phyloP scores from a whole-genome alignment of 148 eudicot genomes.

The Mesembryanthemum crystallinum region DNA sequence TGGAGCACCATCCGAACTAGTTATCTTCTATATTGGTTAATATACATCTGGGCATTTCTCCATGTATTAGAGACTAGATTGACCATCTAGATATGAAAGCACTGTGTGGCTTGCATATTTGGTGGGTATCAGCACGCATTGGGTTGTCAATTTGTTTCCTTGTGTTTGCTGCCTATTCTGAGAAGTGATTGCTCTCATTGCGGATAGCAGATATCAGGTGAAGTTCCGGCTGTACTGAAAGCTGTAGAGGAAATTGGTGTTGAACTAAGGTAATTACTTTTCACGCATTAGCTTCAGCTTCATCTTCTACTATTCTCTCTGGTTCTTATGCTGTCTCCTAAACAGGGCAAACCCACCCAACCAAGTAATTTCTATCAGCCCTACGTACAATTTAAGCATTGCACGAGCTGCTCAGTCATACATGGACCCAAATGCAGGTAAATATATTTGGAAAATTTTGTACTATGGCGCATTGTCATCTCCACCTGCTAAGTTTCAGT shows the following conservation, averaged over 20 bases:
- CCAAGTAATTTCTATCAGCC: constrained; percentile 84
- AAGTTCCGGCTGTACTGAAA: constrained; percentile 63
- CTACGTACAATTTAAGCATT: constrained; percentile 57
- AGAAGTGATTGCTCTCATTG: constrained; percentile 11
- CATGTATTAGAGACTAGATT: background rate
- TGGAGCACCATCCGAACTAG: background rate
- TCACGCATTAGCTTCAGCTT: background rate
- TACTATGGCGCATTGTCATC: constrained; percentile 18
- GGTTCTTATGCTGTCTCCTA: constrained; percentile 1
- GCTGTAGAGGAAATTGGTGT: constrained; percentile 86
- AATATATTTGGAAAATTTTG: constrained; percentile 16
- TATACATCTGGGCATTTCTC: constrained; percentile 4
- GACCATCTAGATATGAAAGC: background rate
- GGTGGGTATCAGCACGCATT: background rate
- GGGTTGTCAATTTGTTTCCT: constrained; percentile 1
- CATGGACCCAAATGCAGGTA: constrained; percentile 83
- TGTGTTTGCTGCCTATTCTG: constrained; percentile 8
- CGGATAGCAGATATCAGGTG: constrained; percentile 72
- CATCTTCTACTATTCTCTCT: background rate
- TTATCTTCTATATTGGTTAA: background rate
- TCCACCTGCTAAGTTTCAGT: constrained; percentile 23
- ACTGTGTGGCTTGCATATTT: background rate
- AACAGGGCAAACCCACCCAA: constrained; percentile 80
- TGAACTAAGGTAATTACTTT: constrained; percentile 57
- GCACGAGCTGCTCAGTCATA: constrained; percentile 50